phyloP scores from a whole-genome alignment of 2,329 filamentous ascomycete genomes.

The Trichoderma atroviride region DNA sequence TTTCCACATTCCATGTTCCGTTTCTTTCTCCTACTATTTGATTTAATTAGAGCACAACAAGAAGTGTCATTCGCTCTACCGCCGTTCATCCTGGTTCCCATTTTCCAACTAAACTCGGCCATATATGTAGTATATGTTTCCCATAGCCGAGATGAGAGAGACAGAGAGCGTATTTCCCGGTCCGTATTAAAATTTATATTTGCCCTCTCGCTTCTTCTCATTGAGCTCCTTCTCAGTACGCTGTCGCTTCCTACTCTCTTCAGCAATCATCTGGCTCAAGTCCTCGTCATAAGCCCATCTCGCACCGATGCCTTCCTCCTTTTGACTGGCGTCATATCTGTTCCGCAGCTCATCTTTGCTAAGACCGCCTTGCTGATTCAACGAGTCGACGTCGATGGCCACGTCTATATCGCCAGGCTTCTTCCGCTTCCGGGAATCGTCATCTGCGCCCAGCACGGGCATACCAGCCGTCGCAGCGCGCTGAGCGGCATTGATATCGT shows the following conservation, averaged over 20 bases:
- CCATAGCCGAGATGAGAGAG: not conserved
- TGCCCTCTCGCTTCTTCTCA: constrained; percentile 62
- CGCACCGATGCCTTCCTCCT: constrained; percentile 66
- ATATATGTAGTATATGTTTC: not conserved
- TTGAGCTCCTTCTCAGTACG: constrained; percentile 83
- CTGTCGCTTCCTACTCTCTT: constrained; percentile 86
- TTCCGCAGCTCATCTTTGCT: constrained; percentile 81
- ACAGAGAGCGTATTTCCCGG: not conserved
- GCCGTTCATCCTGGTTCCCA: constrained; percentile 8
- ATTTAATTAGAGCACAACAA: not conserved
- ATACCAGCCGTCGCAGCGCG: constrained; percentile 50
- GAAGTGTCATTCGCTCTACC: constrained; percentile 1
- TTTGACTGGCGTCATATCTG: constrained; percentile 74
- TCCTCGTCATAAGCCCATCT: constrained; percentile 82
- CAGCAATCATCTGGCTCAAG: constrained; percentile 91
- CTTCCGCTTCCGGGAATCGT: constrained; percentile 81
- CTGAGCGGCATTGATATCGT: constrained; percentile 69
- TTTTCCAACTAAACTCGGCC: not conserved
- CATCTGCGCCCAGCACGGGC: constrained; percentile 79
- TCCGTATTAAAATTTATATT: constrained; percentile 45
- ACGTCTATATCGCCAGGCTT: constrained; percentile 96
- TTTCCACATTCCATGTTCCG: not conserved
- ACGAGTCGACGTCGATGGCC: constrained; percentile 80
- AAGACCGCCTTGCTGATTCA: constrained; percentile 74
- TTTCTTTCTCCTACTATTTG: not conserved